Evolutionary conservation across 257 asterid species (phyloP).

Genomic region (Fraxinus anomala): DNA sequence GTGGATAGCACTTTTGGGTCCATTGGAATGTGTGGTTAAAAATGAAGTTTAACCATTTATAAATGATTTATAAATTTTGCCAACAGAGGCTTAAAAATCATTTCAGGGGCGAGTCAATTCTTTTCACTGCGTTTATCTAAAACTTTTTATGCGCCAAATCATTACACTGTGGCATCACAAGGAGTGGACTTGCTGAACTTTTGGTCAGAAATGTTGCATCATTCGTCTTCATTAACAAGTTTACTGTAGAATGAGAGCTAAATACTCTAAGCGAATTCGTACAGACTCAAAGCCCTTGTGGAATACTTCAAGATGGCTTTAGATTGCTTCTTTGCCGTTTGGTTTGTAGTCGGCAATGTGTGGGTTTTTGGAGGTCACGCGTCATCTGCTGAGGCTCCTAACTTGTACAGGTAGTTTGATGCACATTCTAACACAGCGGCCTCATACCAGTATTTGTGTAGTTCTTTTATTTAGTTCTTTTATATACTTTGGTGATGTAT

Average conservation of each 20-base stretch:
- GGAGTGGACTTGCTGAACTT: background rate
- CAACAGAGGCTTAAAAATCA: background rate
- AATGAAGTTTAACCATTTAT: no score
- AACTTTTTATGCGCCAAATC: background rate
- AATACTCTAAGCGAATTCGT: constrained; percentile 27
- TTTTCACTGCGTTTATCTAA: background rate
- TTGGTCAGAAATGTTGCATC: constrained; percentile 4
- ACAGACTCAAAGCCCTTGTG: constrained; percentile 69
- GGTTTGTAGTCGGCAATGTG: constrained; percentile 97
- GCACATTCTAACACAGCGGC: constrained; percentile 4
- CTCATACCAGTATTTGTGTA: background rate
- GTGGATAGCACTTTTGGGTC: no score
- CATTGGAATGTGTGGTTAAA: no score
- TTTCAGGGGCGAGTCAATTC: background rate
- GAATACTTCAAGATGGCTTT: constrained; percentile 90
- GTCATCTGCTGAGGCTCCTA: constrained; percentile 77
- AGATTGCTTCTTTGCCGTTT: constrained; percentile 95
- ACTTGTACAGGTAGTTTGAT: constrained; percentile 72
- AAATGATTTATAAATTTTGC: no score
- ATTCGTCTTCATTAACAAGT: constrained; percentile 1
- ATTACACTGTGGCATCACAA: background rate
- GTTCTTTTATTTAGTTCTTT: constrained; percentile 6
- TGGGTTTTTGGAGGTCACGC: constrained; percentile 97
- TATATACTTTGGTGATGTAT: background rate
- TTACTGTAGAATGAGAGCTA: constrained; percentile 21